These are phyloP conservation scores for Kurtzmaniella natalensis DNA, from an alignment of 1,139 yeast species.

Conservation along the genomic window DNA sequence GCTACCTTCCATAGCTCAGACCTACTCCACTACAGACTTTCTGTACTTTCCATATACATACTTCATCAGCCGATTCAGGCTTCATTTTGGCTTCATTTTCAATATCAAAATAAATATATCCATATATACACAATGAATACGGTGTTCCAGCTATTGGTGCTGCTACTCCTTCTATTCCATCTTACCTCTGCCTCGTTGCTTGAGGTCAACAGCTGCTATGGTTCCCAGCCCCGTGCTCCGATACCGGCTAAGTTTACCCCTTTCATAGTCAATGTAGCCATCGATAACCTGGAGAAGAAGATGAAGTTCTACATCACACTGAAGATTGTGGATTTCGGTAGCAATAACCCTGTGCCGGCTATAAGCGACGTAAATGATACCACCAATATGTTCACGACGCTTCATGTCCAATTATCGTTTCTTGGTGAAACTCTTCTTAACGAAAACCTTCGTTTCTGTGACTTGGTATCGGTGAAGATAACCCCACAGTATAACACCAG, in stretches of 20 bases:
- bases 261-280: constrained; percentile 39
- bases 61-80: too few relatives aligned
- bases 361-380: constrained; percentile 40
- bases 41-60: too few relatives aligned
- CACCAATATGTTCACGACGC: constrained; percentile 45
- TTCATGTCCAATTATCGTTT: constrained; percentile 42
- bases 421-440: constrained; percentile 38
- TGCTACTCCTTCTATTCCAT: too few relatives aligned
- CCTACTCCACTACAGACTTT: too few relatives aligned
- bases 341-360: constrained; percentile 15
- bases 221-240: not conserved
- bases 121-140: too few relatives aligned
- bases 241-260: constrained; percentile 9
- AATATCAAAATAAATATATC: too few relatives aligned
- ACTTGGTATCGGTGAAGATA: constrained; percentile 38
- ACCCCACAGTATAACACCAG: constrained; percentile 20
- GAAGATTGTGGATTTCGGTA: constrained; percentile 19
- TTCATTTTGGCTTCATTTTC: too few relatives aligned
- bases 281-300: constrained; percentile 28
- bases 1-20: too few relatives aligned
- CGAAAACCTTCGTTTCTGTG: constrained; percentile 44
- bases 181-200: not conserved
- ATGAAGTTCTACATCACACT: constrained; percentile 39
- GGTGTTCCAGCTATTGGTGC: too few relatives aligned
- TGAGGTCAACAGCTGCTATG: not conserved